phyloP scores from a whole-genome alignment of 73 alveolate species.

The Effrenium voratum region DNA sequence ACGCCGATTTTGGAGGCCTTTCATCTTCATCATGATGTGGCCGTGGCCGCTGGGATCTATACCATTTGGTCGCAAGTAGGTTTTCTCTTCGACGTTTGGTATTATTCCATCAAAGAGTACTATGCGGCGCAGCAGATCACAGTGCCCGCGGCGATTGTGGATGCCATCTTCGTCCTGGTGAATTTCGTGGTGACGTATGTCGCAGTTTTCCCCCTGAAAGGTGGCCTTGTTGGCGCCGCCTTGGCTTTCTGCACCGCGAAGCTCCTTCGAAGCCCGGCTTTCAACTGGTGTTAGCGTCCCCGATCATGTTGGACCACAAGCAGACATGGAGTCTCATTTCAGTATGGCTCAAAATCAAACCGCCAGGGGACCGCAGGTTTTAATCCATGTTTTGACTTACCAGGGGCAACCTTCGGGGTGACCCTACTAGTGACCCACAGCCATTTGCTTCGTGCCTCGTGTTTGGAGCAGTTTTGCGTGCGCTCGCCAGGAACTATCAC shows the following conservation, averaged over 20 bases:
- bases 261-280: slow-evolving; percentile 19
- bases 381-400: background rate
- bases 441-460: background rate
- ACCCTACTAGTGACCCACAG: too few species aligned
- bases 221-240: slow-evolving; percentile 69
- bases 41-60: slow-evolving; percentile 48
- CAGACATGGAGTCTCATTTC: too few species aligned
- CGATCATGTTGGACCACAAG: too few species aligned
- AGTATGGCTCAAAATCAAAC: background rate
- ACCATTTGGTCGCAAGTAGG: slow-evolving; percentile 84
- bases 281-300: too few species aligned
- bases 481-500: slow-evolving; percentile 26
- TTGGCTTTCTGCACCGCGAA: slow-evolving; percentile 22
- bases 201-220: slow-evolving; percentile 9
- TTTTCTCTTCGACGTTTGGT: slow-evolving; percentile 79
- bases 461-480: background rate
- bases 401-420: too few species aligned
- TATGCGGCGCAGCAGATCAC: slow-evolving; percentile 83
- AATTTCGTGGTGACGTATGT: slow-evolving; percentile 20
- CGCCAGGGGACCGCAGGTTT: background rate
- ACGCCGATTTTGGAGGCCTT: slow-evolving; percentile 44
- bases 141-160: slow-evolving; percentile 68
- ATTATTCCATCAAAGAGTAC: slow-evolving; percentile 47
- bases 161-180: slow-evolving; percentile 10
- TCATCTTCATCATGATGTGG: slow-evolving; percentile 50